These are phyloP conservation scores for Saccharomycopsis sp. DNA, from an alignment of 805 yeast species.

Conservation along the genomic window DNA sequence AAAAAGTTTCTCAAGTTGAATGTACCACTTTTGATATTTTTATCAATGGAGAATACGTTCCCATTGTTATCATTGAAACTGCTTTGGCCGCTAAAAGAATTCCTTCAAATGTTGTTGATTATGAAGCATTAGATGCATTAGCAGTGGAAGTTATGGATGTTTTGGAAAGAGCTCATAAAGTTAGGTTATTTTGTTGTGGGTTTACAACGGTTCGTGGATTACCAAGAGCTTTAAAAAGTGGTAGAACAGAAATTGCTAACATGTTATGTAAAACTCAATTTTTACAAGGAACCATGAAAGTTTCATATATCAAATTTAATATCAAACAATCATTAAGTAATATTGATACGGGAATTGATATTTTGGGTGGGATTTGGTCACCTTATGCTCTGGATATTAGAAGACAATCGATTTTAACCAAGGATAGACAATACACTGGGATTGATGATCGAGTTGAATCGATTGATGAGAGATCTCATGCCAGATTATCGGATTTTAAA, in stretches of 20 bases:
- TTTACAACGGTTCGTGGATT: constrained; percentile 72
- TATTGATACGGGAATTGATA: constrained; percentile 66
- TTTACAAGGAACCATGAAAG: constrained; percentile 66
- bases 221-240: constrained; percentile 77
- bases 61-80: constrained; percentile 80
- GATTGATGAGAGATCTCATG: constrained; percentile 66
- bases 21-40: constrained; percentile 85
- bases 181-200: constrained; percentile 71
- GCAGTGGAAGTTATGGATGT: constrained; percentile 36
- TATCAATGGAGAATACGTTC: constrained; percentile 69
- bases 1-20: constrained; percentile 75
- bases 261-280: constrained; percentile 72
- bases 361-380: constrained; percentile 78
- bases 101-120: constrained; percentile 23
- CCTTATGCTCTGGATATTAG: constrained; percentile 62
- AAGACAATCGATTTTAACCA: constrained; percentile 26
- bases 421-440: constrained; percentile 72
- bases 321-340: constrained; percentile 50
- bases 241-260: constrained; percentile 87
- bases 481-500: constrained; percentile 62
- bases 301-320: constrained; percentile 74
- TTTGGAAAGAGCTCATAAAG: constrained; percentile 50
- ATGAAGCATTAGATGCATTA: constrained; percentile 37
- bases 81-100: constrained; percentile 29
- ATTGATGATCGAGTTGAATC: constrained; percentile 69